Conservation (phyloP, 2,329 filamentous ascomycete species). For the Botrytis fragariae region DNA sequence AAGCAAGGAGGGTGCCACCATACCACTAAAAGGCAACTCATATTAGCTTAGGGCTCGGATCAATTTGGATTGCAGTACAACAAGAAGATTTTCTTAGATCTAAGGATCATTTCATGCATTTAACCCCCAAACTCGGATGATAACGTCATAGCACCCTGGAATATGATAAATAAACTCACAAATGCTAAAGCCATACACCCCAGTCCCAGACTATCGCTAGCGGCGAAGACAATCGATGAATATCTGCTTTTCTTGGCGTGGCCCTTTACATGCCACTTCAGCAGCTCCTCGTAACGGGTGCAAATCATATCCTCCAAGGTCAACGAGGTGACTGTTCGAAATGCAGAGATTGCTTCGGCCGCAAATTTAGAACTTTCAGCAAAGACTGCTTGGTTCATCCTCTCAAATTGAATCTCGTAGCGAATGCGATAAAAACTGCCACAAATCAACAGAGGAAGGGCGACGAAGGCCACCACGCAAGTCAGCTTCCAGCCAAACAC, state of each 20-base stretch:
- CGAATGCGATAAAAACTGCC: conserved; percentile 48
- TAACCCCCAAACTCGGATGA: neutral
- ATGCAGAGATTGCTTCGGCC: conserved; percentile 59
- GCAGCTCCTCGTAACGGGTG: conserved; percentile 47
- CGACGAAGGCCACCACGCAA: conserved; percentile 62
- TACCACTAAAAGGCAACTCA: conserved; percentile 47
- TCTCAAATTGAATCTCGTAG: conserved; percentile 56
- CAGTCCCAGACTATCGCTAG: conserved; percentile 54
- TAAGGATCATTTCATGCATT: neutral
- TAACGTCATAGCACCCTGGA: neutral
- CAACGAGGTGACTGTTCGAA: conserved; percentile 59
- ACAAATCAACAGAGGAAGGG: conserved; percentile 49
- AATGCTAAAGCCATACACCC: conserved; percentile 58
- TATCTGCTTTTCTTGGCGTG: conserved; percentile 49
- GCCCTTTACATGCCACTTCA: conserved; percentile 47
- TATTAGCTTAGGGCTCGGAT: neutral
- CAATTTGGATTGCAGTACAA: neutral
- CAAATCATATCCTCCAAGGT: conserved; percentile 59
- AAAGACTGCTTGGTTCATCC: conserved; percentile 56
- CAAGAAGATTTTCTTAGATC: neutral
- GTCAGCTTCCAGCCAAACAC: conserved; percentile 75
- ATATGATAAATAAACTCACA: conserved; percentile 44
- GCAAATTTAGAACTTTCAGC: conserved; percentile 62
- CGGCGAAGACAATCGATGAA: conserved; percentile 51
- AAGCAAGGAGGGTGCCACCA: conserved; percentile 23